phyloP scores from a whole-genome alignment of 345 rosid genomes.

The Raphanus sativus region DNA sequence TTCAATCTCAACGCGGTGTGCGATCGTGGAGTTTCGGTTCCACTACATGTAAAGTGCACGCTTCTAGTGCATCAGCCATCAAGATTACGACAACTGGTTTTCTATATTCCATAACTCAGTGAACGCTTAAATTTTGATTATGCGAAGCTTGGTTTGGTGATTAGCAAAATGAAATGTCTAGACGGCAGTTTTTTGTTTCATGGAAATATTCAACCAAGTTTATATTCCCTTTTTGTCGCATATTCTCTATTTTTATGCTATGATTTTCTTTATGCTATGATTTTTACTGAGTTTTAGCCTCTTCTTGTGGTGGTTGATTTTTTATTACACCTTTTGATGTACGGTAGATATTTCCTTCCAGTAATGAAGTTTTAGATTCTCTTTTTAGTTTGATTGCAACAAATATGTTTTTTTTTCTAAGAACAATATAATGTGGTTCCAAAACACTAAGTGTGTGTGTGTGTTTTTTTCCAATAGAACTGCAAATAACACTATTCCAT shows the following conservation, averaged over 20 bases:
- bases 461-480: too few species aligned
- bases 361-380: background rate
- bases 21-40: slow-evolving; percentile 22
- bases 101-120: background rate
- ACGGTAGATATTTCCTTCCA: too few species aligned
- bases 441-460: too few species aligned
- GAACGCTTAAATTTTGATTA: slow-evolving; percentile 18
- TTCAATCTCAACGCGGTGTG: slow-evolving; percentile 8
- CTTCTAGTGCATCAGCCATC: background rate
- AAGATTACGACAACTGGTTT: slow-evolving; percentile 4
- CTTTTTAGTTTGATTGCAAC: background rate
- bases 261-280: too few species aligned
- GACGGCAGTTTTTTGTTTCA: slow-evolving; percentile 19
- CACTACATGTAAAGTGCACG: slow-evolving; percentile 25
- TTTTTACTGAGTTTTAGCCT: too few species aligned
- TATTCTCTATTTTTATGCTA: too few species aligned
- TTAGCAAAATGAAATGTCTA: background rate
- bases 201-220: slow-evolving; percentile 12
- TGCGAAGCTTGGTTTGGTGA: background rate
- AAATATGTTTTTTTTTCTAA: background rate
- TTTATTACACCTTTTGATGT: too few species aligned
- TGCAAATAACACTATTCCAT: too few species aligned
- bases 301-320: too few species aligned
- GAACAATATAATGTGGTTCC: too few species aligned
- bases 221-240: too few species aligned